phyloP scores from a whole-genome alignment of 306 rosid genomes.

The Nissolia schottii region DNA sequence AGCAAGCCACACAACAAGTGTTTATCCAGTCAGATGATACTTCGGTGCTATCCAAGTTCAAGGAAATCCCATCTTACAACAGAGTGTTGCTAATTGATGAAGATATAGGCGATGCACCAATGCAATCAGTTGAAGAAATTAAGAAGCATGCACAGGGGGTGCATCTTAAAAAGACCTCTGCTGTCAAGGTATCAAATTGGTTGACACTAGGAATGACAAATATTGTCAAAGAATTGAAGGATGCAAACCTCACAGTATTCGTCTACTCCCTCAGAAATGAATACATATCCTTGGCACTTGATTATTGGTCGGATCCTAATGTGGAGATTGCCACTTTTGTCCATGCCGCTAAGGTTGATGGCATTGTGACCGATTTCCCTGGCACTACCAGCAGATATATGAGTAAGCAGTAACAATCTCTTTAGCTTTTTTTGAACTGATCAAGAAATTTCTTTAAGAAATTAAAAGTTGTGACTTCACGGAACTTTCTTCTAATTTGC shows the following conservation, averaged over 20 bases:
- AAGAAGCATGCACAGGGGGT: slow-evolving; percentile 69
- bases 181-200: not conserved
- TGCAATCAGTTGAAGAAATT: slow-evolving; percentile 46
- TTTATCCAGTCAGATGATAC: slow-evolving; percentile 77
- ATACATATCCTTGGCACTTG: slow-evolving; percentile 53
- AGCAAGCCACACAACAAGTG: slow-evolving; percentile 60
- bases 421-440: not conserved
- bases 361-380: slow-evolving; percentile 69
- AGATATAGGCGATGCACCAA: slow-evolving; percentile 39
- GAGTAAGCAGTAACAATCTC: slow-evolving; percentile 46
- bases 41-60: slow-evolving; percentile 70
- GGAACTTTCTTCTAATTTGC: slow-evolving; percentile 3
- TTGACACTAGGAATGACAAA: slow-evolving; percentile 35
- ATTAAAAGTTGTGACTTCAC: not conserved
- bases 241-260: slow-evolving; percentile 56
- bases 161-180: slow-evolving; percentile 31
- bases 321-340: slow-evolving; percentile 60
- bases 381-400: slow-evolving; percentile 61
- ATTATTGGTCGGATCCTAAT: slow-evolving; percentile 64
- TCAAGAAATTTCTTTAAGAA: not conserved
- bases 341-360: slow-evolving; percentile 44
- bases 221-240: slow-evolving; percentile 50
- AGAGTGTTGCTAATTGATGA: slow-evolving; percentile 37
- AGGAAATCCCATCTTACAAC: slow-evolving; percentile 47
- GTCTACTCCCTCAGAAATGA: slow-evolving; percentile 57